A percentile compares a stretch with the other conserved stretches of the same genome.
These are phyloP conservation scores for Citrus inodora DNA, from an alignment of 345 rosid species.

Conservation along the genomic window DNA sequence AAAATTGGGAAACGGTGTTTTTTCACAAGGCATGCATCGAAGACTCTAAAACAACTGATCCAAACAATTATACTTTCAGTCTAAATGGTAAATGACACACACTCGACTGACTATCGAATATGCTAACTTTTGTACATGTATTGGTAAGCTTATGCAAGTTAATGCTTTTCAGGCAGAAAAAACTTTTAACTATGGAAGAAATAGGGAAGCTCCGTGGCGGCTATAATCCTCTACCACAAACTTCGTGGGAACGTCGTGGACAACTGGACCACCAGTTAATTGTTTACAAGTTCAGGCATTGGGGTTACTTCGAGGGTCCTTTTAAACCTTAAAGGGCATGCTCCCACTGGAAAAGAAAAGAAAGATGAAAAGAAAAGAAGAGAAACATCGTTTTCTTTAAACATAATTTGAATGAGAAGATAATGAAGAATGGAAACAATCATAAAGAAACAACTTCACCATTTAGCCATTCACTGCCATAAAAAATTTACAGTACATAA, in stretches of 20 bases:
- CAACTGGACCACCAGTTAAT: slow-evolving; percentile 47
- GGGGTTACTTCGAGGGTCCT: slow-evolving; percentile 73
- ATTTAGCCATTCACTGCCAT: background rate
- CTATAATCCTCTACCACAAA: slow-evolving; percentile 47
- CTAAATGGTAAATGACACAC: slow-evolving; percentile 32
- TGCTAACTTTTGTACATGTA: too few relatives aligned
- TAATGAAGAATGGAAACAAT: background rate
- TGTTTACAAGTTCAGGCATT: slow-evolving; percentile 66
- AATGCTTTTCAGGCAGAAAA: slow-evolving; percentile 39
- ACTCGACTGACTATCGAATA: too few relatives aligned
- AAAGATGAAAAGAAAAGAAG: background rate
- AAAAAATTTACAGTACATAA: background rate
- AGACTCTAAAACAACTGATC: slow-evolving; percentile 39
- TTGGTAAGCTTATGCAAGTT: too few relatives aligned
- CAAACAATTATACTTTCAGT: slow-evolving; percentile 31
- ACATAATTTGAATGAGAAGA: background rate
- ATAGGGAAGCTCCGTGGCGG: slow-evolving; percentile 46
- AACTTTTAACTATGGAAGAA: slow-evolving; percentile 33
- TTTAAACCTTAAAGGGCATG: slow-evolving; percentile 42
- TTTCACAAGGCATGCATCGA: slow-evolving; percentile 34
- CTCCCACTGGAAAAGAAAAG: slow-evolving; percentile 24
- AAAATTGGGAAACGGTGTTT: slow-evolving; percentile 70
- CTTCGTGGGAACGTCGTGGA: slow-evolving; percentile 9
- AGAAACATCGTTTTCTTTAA: background rate
- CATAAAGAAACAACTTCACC: background rate